A percentile compares a stretch with the other conserved stretches of the same genome.
Evolutionary conservation across 2,329 filamentous ascomycete genomes (phyloP).

Genomic region (Nannizzia gypsea): DNA sequence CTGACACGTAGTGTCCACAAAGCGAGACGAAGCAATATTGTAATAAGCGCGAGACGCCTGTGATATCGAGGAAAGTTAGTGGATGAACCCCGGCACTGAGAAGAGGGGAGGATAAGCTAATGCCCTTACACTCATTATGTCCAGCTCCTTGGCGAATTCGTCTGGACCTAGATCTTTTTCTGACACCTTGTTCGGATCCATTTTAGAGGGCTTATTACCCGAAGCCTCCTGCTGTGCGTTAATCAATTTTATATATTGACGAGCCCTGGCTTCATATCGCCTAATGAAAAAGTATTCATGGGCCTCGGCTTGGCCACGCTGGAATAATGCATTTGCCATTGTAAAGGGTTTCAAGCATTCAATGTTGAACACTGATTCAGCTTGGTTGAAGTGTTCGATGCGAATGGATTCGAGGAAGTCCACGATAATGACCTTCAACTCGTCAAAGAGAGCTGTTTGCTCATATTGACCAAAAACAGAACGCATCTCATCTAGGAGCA

Average conservation of each 20-base stretch:
- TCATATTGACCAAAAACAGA: slow-evolving; percentile 24
- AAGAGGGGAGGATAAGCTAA: neutral
- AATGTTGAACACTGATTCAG: slow-evolving; percentile 40
- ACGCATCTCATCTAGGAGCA: slow-evolving; percentile 38
- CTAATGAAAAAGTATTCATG: slow-evolving; percentile 10
- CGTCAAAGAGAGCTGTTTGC: slow-evolving; percentile 26
- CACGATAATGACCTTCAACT: slow-evolving; percentile 32
- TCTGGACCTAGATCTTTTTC: slow-evolving; percentile 24
- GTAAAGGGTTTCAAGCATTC: slow-evolving; percentile 49
- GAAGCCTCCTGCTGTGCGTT: neutral
- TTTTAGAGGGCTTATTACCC: slow-evolving; percentile 8
- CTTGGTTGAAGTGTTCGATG: slow-evolving; percentile 31
- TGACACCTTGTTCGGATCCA: slow-evolving; percentile 19
- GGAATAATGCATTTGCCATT: slow-evolving; percentile 26
- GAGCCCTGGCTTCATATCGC: slow-evolving; percentile 16
- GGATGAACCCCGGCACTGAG: no score
- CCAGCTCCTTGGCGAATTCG: slow-evolving; percentile 26
- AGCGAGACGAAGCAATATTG: slow-evolving; percentile 28
- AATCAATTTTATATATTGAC: neutral
- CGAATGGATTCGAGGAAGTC: slow-evolving; percentile 37
- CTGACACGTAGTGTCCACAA: slow-evolving; percentile 30
- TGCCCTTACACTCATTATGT: slow-evolving; percentile 32
- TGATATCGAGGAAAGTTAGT: neutral
- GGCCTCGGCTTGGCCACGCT: slow-evolving; percentile 15
- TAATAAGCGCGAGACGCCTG: slow-evolving; percentile 30